These are phyloP conservation scores for Novymonas esmeraldas DNA, from an alignment of 208 protist species.

Conservation along the genomic window DNA sequence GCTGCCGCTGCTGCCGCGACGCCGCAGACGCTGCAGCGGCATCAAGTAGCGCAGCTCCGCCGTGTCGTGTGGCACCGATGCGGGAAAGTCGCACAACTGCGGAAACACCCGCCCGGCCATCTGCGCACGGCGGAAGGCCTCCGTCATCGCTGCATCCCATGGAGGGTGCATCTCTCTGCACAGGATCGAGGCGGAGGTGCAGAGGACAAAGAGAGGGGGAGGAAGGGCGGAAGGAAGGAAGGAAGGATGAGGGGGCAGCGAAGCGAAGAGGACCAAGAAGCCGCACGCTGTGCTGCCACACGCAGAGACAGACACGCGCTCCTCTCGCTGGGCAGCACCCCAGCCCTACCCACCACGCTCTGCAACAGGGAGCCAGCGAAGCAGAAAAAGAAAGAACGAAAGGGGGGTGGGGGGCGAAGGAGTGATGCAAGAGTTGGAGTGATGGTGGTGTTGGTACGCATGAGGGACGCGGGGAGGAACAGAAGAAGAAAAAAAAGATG, in stretches of 20 bases:
- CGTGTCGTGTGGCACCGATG: constrained; percentile 35
- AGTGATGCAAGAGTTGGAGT: too few relatives aligned
- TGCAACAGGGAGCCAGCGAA: too few relatives aligned
- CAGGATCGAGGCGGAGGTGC: not conserved
- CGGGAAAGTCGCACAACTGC: constrained; percentile 56
- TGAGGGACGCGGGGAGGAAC: too few relatives aligned
- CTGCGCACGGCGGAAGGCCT: constrained; percentile 79
- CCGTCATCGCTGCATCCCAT: constrained; percentile 27
- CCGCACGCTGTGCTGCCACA: not conserved
- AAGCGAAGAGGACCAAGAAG: not conserved
- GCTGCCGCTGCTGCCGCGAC: too few relatives aligned
- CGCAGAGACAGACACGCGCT: too few relatives aligned
- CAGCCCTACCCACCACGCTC: too few relatives aligned
- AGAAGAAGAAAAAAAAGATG: too few relatives aligned
- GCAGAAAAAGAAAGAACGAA: too few relatives aligned
- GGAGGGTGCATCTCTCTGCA: constrained; percentile 2
- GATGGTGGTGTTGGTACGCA: too few relatives aligned
- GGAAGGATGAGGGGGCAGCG: not conserved
- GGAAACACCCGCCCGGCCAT: constrained; percentile 55
- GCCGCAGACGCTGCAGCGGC: constrained; percentile 26
- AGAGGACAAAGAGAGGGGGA: not conserved
- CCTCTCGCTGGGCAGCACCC: too few relatives aligned
- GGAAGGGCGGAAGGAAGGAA: not conserved
- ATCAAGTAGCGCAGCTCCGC: constrained; percentile 55
- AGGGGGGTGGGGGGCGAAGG: too few relatives aligned